phyloP scores from a whole-genome alignment of 78 protist genomes.

The Tieghemostelium lacteum region DNA sequence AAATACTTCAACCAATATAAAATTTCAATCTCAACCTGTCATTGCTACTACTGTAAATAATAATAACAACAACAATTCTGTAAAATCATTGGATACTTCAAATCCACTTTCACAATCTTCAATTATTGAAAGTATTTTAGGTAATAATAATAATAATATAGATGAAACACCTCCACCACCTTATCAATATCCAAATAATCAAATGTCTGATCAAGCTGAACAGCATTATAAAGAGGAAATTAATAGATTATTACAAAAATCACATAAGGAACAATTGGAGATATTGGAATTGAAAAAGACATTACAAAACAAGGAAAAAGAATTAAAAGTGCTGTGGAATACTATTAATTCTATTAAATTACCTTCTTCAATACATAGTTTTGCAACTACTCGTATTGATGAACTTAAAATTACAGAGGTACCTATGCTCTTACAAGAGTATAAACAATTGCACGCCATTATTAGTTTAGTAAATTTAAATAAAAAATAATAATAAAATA shows the following conservation, averaged over 20 bases:
- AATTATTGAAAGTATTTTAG: conserved; percentile 7
- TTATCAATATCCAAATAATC: not conserved
- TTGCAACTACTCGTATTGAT: conserved; percentile 19
- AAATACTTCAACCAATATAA: conserved; percentile 1
- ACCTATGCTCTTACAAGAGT: conserved; percentile 21
- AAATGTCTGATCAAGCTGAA: conserved; percentile 29
- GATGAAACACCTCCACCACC: not conserved
- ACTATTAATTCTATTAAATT: conserved; percentile 21
- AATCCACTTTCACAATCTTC: conserved; percentile 3
- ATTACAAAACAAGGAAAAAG: not conserved
- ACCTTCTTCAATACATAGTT: not conserved
- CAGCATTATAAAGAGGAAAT: no score
- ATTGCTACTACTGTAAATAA: not conserved
- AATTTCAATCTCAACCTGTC: not conserved
- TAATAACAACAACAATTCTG: not conserved
- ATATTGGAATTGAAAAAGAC: conserved; percentile 46
- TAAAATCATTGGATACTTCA: not conserved
- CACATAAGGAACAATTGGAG: conserved; percentile 25
- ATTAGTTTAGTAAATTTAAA: no score
- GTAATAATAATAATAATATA: not conserved
- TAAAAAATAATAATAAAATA: no score
- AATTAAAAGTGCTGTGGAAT: not conserved
- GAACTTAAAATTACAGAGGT: conserved; percentile 19
- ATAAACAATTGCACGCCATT: conserved; percentile 51
- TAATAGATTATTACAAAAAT: not conserved